These are phyloP conservation scores for Aspergillus nomiae DNA, from an alignment of 2,329 filamentous ascomycete genomes.

Conservation along the genomic window DNA sequence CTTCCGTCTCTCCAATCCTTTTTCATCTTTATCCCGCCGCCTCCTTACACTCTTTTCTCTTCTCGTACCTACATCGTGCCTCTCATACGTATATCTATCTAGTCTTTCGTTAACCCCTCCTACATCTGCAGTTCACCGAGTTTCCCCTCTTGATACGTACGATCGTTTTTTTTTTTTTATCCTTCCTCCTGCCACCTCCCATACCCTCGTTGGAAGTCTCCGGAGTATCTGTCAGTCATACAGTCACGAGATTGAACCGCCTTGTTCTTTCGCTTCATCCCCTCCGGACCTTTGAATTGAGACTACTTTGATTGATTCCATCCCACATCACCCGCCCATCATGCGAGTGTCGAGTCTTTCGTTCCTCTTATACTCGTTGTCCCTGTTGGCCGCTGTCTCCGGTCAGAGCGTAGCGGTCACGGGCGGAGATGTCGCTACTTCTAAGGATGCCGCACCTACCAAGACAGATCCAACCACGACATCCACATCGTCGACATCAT, in stretches of 20 bases:
- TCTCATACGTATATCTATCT: conserved; percentile 1
- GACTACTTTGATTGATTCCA: not conserved
- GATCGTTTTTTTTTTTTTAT: not conserved
- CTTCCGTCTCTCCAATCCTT: conserved; percentile 13
- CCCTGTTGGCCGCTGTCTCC: conserved; percentile 33
- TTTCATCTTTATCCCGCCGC: conserved; percentile 10
- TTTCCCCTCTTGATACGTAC: conserved; percentile 3
- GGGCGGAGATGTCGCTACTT: conserved; percentile 18
- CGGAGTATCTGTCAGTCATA: not conserved
- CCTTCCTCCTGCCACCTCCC: conserved; percentile 4
- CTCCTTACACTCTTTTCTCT: conserved; percentile 11
- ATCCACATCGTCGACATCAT: conserved; percentile 22
- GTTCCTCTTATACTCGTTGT: conserved; percentile 35
- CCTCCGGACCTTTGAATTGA: conserved; percentile 5
- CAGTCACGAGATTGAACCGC: conserved; percentile 3
- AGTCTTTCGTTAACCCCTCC: conserved; percentile 25
- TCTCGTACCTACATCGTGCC: conserved; percentile 12
- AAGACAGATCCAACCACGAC: conserved; percentile 20
- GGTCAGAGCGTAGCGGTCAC: conserved; percentile 29
- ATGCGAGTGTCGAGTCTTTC: conserved; percentile 37
- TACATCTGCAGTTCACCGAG: not conserved
- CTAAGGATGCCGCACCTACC: conserved; percentile 17
- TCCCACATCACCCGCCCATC: conserved; percentile 16
- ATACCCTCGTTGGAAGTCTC: not conserved
- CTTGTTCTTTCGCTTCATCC: conserved; percentile 3